Base-by-base conservation (phyloP, 2,329 filamentous ascomycete genomes). In the Fusarium proliferatum region DNA sequence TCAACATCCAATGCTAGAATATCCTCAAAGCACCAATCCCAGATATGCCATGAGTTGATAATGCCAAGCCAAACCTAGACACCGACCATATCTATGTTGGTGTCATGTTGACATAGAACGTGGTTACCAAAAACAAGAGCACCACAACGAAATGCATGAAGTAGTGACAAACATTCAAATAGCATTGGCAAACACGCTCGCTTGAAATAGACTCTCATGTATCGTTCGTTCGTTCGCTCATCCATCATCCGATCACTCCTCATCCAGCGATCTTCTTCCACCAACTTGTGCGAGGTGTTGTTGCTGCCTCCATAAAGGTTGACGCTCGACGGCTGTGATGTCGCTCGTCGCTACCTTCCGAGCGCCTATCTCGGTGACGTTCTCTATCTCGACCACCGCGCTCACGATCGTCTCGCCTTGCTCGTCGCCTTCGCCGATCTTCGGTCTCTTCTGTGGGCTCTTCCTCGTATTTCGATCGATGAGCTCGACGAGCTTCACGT, bases 251-350 rank as follows among this genome's bases (percentile, higher is more conserved):
- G 21, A n/a, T 17, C 38, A 26, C 78, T 71, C 12, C 61, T 79
- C 71, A 82, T 60, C 85, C 84, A 10, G 85, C 86, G 59, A 89
- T 79, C 82, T 89, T 89, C 81, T 83, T 88, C 88, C 88, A 90
- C 88, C 88, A 90, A 72, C 87, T 89, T 69, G 85, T 88, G 64
- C 87, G 83, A 26, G 87, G 87, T 13, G 86, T 83, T 51, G 80
- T 34, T 17, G 86, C 83, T 45, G 80, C 41, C n/a, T 88, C 86
- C 71, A 83, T 82, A 57, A 85, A 84, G 28, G 83, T 76, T 26
- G 84, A 82, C 45, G 81, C 80, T 26, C 85, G 84, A 28, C 82
- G 81, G 49, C 79, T 81, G 51, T 83, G 82, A 33, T 84, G 81
- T 41, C 84, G 82, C 67, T 86, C 85, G 46, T 85, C 84, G 62